Evolutionary conservation across 2,329 filamentous ascomycete genomes (phyloP), one percentile per base, ranked within the genome.

Genomic region (Trichoderma atrobrunneum): DNA sequence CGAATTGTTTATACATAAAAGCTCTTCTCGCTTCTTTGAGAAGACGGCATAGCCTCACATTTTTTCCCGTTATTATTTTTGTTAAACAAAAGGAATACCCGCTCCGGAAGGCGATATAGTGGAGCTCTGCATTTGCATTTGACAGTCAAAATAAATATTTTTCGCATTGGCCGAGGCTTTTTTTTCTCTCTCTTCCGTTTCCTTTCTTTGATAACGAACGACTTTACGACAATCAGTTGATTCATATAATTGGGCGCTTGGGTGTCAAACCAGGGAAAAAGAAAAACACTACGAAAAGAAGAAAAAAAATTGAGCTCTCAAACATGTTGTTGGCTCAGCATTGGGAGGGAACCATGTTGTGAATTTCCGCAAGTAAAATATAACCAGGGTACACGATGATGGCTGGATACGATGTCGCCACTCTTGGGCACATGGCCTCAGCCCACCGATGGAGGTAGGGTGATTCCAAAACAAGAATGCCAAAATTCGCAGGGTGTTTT

Each of bases 31-130:
- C 21, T 24, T 59, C 51, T 30, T 14, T 57, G 34, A 43, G 64
- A 67, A 59, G 64, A 67, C 64, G 64, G 64, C 64, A 67, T 67
- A 57, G 64, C 64, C 36, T 34, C n/a, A 18, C 26, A 6, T 30
- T 39, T 60, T 60, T 69, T 48, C 48, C 30, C 43, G 16, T 7
- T 24, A 28, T 48, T 51, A 43, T 60, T 60, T 60, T 48, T 68
- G 18, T 68, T 30, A 43, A 43, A 56, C 61, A 62, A 63, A 70
- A 68, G 48, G 59, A 70, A 70, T 62, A 70, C 67, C 57, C 67
- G 67, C 67, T 70, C 67, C 67, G 61, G 67, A 34, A 70, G 69
- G 48, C 69, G 61, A 71, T 24, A 65, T 71, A 64, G 32, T 56
- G 61, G 60, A 71, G 59, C 48, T 54, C 48, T 39, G 60, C 48